Conservation (phyloP, 768 basidiomycete species). For the Coprinopsis strossmayeri region DNA sequence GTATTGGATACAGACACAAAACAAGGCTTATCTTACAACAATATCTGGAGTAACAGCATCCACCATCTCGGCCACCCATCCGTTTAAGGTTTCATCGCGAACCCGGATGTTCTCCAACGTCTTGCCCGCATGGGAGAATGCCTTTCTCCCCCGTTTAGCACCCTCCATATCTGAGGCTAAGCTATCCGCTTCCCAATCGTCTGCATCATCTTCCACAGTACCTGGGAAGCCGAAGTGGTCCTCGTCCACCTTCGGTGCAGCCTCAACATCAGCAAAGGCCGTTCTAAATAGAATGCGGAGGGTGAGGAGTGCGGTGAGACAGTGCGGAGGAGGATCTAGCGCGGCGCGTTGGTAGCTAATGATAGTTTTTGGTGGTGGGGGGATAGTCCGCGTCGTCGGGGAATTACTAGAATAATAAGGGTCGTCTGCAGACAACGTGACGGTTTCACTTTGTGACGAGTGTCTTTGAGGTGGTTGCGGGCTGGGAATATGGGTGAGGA, state of each 20-base stretch:
- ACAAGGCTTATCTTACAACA: not conserved
- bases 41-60: constrained; percentile 16
- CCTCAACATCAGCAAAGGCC: constrained; percentile 67
- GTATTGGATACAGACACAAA: too few species aligned
- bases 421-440: constrained; percentile 55
- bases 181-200: constrained; percentile 40
- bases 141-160: constrained; percentile 62
- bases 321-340: constrained; percentile 61
- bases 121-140: constrained; percentile 55
- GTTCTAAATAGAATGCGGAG: constrained; percentile 79
- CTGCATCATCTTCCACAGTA: constrained; percentile 65
- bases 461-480: constrained; percentile 49
- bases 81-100: constrained; percentile 47
- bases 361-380: constrained; percentile 60
- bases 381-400: constrained; percentile 63
- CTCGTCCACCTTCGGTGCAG: constrained; percentile 62
- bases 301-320: constrained; percentile 76
- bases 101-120: constrained; percentile 62
- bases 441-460: constrained; percentile 65
- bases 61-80: constrained; percentile 37
- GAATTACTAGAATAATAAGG: constrained; percentile 50
- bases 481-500: constrained; percentile 71
- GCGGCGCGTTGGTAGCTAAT: constrained; percentile 55
- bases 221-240: constrained; percentile 93
- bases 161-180: constrained; percentile 52